Conservation (phyloP, 345 rosid species). For the Mallotus nudiflorus region DNA sequence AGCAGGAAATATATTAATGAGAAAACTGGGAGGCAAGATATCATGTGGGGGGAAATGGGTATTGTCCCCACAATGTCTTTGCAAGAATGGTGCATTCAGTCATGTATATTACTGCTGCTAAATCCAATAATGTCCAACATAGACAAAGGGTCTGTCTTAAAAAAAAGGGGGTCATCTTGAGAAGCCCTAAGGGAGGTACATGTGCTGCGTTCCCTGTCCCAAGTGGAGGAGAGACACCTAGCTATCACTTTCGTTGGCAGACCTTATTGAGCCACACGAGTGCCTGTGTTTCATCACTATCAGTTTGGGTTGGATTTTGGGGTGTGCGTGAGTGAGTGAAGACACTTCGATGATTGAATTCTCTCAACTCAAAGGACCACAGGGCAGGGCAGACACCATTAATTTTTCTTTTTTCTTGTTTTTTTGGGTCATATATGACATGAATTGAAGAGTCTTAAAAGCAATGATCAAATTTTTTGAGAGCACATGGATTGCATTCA, state of each 20-base stretch:
- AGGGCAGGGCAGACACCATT: no score
- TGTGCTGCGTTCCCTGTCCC: slow-evolving; percentile 14
- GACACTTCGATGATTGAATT: slow-evolving; percentile 12
- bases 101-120: not conserved
- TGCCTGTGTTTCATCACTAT: slow-evolving; percentile 33
- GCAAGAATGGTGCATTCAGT: no score
- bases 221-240: not conserved
- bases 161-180: slow-evolving; percentile 12
- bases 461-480: not conserved
- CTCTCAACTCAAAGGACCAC: slow-evolving; percentile 19
- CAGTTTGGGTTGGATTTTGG: slow-evolving; percentile 15
- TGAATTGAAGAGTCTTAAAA: not conserved
- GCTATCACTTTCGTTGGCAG: slow-evolving; percentile 24
- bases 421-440: no score
- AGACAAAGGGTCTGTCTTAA: not conserved
- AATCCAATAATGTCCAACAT: not conserved
- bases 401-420: no score
- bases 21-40: slow-evolving; percentile 18
- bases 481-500: slow-evolving; percentile 38
- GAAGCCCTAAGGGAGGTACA: not conserved
- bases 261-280: slow-evolving; percentile 30
- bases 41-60: slow-evolving; percentile 21
- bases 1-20: slow-evolving; percentile 7
- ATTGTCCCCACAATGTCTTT: slow-evolving; percentile 19
- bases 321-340: not conserved